Evolutionary conservation across 2,329 filamentous ascomycete species (phyloP), one percentile per base, ranked within the genome.

Genomic region (Amphichorda felina): DNA sequence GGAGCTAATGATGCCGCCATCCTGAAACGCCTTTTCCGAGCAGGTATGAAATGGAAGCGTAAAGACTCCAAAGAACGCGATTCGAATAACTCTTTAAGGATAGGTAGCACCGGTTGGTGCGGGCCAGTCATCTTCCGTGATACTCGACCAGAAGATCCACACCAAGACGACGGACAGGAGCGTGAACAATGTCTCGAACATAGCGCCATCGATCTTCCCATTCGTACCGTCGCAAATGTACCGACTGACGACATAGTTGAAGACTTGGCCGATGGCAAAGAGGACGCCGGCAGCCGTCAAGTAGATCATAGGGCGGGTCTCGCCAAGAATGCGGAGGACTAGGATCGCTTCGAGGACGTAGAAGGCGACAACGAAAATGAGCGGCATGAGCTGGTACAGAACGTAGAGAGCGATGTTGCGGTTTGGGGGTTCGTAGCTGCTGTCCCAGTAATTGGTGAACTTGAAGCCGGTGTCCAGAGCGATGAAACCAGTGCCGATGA

Each of bases 81-180:
- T 24, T 6, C 21, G 6, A 10, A 24, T 6, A 24, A 6, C 21
- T 24, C 21, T 24, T 33, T 18, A 37, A 32, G 63, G 57, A 43
- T 70, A 70, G 35, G 58, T 46, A 31, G 46, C 54, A 37, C 56
- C 55, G 8, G 56, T 58, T 24, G 67, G 63, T 58, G 72, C 70
- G 14, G 88, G 86, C 35, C 35, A 37, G 22, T 37, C 35, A 18
- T 98, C 91, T 61, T 98, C 91, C 13, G 91, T 98, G 50, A 98
- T 98, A 63, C 87, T 95, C 32, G 87, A 94, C 91, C 91, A 98
- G 68, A 98, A 98, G 38, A 84, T 59, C 88, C 91, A 98, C 44
- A 95, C 63, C 60, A 76, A 76, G 14, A 85, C 69, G 4, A 98
- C 86, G 1, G 88, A 71, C 10, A 89, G 63, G 1, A 95, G 67